These are phyloP conservation scores for Phascolomyces articulosus DNA, from an alignment of 371 early-diverging fungal genomes.

Conservation along the genomic window DNA sequence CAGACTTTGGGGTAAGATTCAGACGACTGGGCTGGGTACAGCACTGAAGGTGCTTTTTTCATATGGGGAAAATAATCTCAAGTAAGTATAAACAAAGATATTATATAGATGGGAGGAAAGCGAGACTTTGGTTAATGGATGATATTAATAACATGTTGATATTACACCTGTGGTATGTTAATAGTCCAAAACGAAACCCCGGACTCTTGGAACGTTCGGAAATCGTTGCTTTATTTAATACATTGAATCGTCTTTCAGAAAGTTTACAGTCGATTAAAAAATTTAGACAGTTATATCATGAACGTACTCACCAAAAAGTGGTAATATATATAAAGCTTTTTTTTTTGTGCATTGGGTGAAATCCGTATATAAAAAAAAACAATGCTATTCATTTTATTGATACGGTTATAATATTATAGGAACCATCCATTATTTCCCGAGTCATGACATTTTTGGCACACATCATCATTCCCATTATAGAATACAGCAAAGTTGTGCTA, in stretches of 20 bases:
- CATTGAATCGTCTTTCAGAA: constrained; percentile 86
- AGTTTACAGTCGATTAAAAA: constrained; percentile 70
- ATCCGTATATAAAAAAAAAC: no score
- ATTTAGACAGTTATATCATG: constrained; percentile 75
- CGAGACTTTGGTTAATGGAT: background rate
- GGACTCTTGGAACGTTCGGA: constrained; percentile 78
- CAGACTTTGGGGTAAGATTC: constrained; percentile 96
- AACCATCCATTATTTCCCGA: background rate
- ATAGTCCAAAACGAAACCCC: constrained; percentile 52
- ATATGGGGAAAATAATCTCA: constrained; percentile 70
- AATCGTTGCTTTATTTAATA: constrained; percentile 92
- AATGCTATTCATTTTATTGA: no score
- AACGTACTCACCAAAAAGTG: constrained; percentile 25
- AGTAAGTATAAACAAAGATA: no score
- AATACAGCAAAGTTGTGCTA: background rate
- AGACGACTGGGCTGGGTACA: constrained; percentile 85
- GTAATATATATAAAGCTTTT: no score
- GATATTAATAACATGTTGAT: no score
- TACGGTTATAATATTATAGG: constrained; percentile 6
- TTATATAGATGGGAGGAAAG: background rate
- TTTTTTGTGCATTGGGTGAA: no score
- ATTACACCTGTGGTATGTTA: no score
- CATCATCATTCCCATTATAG: constrained; percentile 6
- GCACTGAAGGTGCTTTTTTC: constrained; percentile 95
- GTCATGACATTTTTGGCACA: background rate